These are phyloP conservation scores for Cercophora sp. DNA, from an alignment of 495 filamentous ascomycete genomes.

Conservation along the genomic window DNA sequence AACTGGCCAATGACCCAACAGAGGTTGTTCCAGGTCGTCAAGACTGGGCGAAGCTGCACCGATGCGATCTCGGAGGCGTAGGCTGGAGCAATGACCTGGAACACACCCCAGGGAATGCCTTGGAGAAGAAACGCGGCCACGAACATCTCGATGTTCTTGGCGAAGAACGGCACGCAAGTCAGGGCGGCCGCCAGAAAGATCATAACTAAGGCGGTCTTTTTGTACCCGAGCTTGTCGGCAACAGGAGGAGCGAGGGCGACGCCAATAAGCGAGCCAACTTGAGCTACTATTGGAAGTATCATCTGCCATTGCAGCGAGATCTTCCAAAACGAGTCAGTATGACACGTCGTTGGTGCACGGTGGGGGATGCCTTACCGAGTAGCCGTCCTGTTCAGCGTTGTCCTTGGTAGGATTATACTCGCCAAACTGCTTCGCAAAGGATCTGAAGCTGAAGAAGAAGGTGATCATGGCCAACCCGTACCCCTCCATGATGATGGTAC, in stretches of 20 bases:
- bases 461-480: constrained; percentile 40
- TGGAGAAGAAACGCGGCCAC: constrained; percentile 64
- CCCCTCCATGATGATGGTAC: constrained; percentile 33
- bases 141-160: constrained; percentile 55
- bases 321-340: constrained; percentile 9
- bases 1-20: constrained; percentile 68
- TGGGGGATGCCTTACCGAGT: too few relatives aligned
- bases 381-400: too few relatives aligned
- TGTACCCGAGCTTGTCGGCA: constrained; percentile 58
- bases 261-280: constrained; percentile 47
- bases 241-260: constrained; percentile 61
- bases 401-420: too few relatives aligned
- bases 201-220: constrained; percentile 49
- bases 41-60: constrained; percentile 51
- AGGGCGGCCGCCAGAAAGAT: constrained; percentile 43
- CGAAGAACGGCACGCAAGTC: constrained; percentile 59
- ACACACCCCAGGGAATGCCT: constrained; percentile 69
- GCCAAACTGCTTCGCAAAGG: constrained; percentile 59
- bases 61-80: constrained; percentile 62
- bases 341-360: too few relatives aligned
- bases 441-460: constrained; percentile 32
- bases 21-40: constrained; percentile 66
- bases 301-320: constrained; percentile 49
- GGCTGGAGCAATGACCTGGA: constrained; percentile 48
- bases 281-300: constrained; percentile 34